Evolutionary conservation across 495 filamentous ascomycete genomes (phyloP), one percentile per base, ranked within the genome.

Genomic region (Patellaria atrata): DNA sequence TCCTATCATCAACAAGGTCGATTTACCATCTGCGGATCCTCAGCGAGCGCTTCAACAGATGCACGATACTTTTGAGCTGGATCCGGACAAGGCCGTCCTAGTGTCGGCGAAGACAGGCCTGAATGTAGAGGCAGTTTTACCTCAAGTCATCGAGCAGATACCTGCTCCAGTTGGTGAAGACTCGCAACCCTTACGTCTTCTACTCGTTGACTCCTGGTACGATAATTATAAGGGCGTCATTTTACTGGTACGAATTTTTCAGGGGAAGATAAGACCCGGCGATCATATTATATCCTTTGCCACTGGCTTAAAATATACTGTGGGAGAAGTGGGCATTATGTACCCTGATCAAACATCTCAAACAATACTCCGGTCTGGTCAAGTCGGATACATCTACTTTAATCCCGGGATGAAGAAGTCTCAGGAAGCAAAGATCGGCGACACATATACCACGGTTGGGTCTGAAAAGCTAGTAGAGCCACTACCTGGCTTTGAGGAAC

Each of bases 141-240:
- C 89, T 1, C 73, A 70, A 12, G 82, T 96, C 10, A 72, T 96
- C 21, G 77, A 89, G 41, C 65, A 79, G 24, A 76, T 96, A 10
- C 86, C 89, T 13, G 67, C 73, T 57, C 85, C 85, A 3, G 58
- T 68, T 2, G 85, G 85, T n/a, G 75, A 85, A 45, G 51, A 59
- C 30, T 62, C 51, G 6, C 77, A 70, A 44, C 81, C 82, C 11
- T 57, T 94, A 20, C 71, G 81, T 23, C 73, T 96, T 61, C 59
- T 97, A 5, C 71, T 97, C 14, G 85, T 97, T 26, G 89, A 97
- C 53, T 93, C 84, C 5, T 97, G 89, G 89, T 97, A 97, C 53
- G 82, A 91, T 41, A 82, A 73, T 28, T 97, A 93, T 57, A 82
- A 80, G 42, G 89, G 89, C 12, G 89, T 97, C 17, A 82, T 97